Base-by-base conservation (phyloP, 805 yeast genomes). In the Kodamaea neixiangensis region DNA sequence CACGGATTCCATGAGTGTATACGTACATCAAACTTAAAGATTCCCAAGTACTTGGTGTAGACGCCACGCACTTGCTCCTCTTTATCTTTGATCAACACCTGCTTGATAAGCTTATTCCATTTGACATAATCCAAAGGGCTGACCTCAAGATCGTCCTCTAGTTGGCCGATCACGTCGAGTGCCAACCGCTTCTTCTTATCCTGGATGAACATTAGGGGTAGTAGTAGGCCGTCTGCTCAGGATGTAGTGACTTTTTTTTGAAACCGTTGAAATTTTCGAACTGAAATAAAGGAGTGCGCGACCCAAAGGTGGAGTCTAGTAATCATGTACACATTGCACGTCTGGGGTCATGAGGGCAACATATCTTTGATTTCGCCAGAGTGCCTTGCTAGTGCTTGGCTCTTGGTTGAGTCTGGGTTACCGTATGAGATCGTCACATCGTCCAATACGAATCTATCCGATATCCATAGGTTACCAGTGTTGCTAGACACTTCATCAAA, bases 21-120 rank as follows among this genome's bases (percentile, higher is more conserved):
- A 37, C 41, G 11, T 37, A 37, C 86, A 57, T 85, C 83, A 49
- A 77, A 79, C 21, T 89, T 89, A 72, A 89, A 92, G 7, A 79
- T 72, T 15, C 65, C 65, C 42, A 92, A 76, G 58, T 87, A 83
- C 17, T 78, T 69, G 48, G 85, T 86, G 64, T 79, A 90, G 0
- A 77, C 74, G 6, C 73, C 69, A 34, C 86, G 69, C 2, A 87
- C 82, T 47, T 80, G 81, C 21, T 82, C 89, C 46, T 76, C 78
- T 52, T 81, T 79, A 50, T 83, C 89, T 55, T 81, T 78, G 15
- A 71, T 64, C 35, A 70, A 53, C 7, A 70, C 75, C 49, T 77
- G 81, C 17, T 77, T 73, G 33, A 86, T 75, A 51, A 86, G 70
- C 54, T 76, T 75, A 37, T 74, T 62, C 88, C 93, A 87, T 42